These are phyloP conservation scores for Rhazya stricta DNA, from an alignment of 257 asterid species.

Conservation along the genomic window DNA sequence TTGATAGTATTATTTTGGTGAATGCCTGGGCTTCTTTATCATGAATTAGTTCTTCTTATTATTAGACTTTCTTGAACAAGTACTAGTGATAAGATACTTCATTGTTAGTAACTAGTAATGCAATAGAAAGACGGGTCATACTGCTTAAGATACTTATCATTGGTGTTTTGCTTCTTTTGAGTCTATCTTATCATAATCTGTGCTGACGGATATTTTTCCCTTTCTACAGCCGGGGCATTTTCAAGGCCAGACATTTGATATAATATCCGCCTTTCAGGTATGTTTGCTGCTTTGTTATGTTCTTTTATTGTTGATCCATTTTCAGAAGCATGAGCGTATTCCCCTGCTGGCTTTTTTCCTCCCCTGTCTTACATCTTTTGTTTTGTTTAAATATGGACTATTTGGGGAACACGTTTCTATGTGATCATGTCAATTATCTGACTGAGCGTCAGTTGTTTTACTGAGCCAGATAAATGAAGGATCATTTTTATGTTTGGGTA, in stretches of 20 bases:
- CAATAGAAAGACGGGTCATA: not conserved
- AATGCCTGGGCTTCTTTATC: too few species aligned
- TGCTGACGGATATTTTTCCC: conserved; percentile 25
- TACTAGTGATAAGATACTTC: too few species aligned
- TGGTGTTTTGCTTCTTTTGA: not conserved
- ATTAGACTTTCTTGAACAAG: too few species aligned
- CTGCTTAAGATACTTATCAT: not conserved
- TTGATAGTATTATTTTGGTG: too few species aligned
- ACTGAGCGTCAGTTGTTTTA: too few species aligned
- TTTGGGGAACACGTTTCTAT: not conserved
- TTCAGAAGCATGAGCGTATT: conserved; percentile 5
- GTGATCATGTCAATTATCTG: not conserved
- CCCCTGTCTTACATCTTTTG: not conserved
- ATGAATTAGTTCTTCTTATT: too few species aligned
- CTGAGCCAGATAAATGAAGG: not conserved
- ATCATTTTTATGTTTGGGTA: not conserved
- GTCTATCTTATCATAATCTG: not conserved
- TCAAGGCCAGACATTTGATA: conserved; percentile 81
- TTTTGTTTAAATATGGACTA: not conserved
- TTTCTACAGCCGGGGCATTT: conserved; percentile 95
- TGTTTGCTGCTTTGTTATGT: not conserved
- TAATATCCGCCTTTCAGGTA: conserved; percentile 95
- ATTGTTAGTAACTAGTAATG: not conserved
- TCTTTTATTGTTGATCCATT: not conserved
- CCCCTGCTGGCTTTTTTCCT: not conserved